Evolutionary conservation across 257 asterid species (phyloP).

Genomic region (Lavandula angustifolia): DNA sequence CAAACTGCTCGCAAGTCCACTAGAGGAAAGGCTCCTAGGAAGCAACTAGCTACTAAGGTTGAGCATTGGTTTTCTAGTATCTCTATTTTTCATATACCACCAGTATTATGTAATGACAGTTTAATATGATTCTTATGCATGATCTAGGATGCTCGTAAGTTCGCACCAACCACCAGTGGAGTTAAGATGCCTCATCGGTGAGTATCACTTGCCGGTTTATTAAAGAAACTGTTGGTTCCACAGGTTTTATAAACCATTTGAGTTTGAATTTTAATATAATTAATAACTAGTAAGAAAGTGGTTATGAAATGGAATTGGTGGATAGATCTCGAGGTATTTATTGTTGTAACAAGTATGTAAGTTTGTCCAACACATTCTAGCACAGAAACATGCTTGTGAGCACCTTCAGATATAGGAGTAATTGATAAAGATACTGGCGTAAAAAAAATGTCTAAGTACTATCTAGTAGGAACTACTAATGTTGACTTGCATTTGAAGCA

Average conservation of each 20-base stretch:
- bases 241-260: no score
- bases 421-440: no score
- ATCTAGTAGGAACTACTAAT: no score
- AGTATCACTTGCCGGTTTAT: constrained; percentile 10
- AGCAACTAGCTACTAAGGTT: constrained; percentile 77
- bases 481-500: no score
- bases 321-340: not conserved
- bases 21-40: constrained; percentile 82
- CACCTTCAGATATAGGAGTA: not conserved
- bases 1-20: constrained; percentile 82
- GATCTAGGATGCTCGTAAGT: constrained; percentile 71
- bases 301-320: not conserved
- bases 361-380: not conserved
- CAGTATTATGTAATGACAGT: not conserved
- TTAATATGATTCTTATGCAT: not conserved
- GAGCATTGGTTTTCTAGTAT: not conserved
- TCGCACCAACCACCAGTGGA: constrained; percentile 83
- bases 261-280: not conserved
- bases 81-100: no score
- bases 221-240: not conserved
- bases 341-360: not conserved
- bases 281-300: no score
- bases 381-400: not conserved
- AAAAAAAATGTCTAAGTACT: no score
- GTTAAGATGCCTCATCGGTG: constrained; percentile 75